These are phyloP conservation scores for Trebouxia sp. DNA, from an alignment of 139 green algal genomes.

Conservation along the genomic window DNA sequence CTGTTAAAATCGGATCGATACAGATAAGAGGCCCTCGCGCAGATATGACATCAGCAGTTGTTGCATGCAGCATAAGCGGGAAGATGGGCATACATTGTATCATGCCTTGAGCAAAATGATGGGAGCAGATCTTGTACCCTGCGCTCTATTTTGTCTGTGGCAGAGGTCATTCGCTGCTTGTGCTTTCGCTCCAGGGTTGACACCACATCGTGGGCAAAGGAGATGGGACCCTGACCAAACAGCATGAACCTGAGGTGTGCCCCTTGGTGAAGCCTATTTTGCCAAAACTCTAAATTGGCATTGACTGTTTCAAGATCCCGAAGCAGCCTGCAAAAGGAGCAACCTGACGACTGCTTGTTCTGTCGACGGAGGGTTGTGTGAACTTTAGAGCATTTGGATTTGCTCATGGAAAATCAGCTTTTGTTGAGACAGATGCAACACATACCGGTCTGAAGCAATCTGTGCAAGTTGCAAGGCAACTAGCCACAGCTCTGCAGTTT, in stretches of 20 bases:
- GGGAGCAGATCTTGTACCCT: too few species aligned
- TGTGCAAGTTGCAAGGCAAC: slow-evolving; percentile 37
- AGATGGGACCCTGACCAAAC: slow-evolving; percentile 46
- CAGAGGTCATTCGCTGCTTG: slow-evolving; percentile 26
- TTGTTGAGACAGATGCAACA: background rate
- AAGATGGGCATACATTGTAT: too few species aligned
- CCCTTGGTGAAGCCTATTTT: slow-evolving; percentile 33
- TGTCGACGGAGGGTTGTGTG: too few species aligned
- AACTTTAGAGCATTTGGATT: too few species aligned
- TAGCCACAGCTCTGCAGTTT: slow-evolving; percentile 34
- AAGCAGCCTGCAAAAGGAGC: slow-evolving; percentile 31
- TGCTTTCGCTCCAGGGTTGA: slow-evolving; percentile 17
- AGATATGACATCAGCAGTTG: too few species aligned
- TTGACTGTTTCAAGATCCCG: slow-evolving; percentile 45
- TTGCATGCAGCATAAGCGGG: too few species aligned
- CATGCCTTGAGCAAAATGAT: too few species aligned
- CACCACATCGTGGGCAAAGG: slow-evolving; percentile 39
- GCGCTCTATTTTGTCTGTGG: slow-evolving; percentile 38
- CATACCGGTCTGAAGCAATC: slow-evolving; percentile 32
- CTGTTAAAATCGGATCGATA: too few species aligned
- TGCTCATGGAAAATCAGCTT: background rate
- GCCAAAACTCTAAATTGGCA: slow-evolving; percentile 50
- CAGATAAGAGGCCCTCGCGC: too few species aligned
- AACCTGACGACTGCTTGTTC: background rate
- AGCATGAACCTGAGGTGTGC: slow-evolving; percentile 52